A percentile compares a stretch with the other conserved stretches of the same genome.
Evolutionary conservation across 2,329 filamentous ascomycete genomes (phyloP).

Genomic region (Tolypocladium sp.): DNA sequence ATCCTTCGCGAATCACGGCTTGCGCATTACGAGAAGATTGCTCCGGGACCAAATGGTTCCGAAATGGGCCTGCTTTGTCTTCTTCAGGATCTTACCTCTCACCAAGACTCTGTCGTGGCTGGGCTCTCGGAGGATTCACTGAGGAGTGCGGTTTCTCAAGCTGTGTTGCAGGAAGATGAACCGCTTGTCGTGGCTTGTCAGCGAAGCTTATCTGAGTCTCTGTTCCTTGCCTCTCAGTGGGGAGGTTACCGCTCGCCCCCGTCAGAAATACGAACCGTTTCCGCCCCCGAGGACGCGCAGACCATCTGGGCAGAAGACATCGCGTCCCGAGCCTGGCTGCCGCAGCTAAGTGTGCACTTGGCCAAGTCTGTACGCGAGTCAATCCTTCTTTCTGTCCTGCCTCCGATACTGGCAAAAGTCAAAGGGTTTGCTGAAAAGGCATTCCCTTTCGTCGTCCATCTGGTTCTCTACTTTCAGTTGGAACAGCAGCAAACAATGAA

Average conservation of each 20-base stretch:
- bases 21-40: slow-evolving; percentile 36
- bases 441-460: slow-evolving; percentile 78
- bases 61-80: slow-evolving; percentile 54
- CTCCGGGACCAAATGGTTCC: slow-evolving; percentile 42
- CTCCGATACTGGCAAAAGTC: slow-evolving; percentile 55
- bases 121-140: slow-evolving; percentile 54
- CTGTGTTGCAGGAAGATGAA: slow-evolving; percentile 36
- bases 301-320: slow-evolving; percentile 27
- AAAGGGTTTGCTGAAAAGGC: slow-evolving; percentile 62
- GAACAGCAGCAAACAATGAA: slow-evolving; percentile 51
- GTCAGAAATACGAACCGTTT: slow-evolving; percentile 31
- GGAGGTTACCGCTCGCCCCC: slow-evolving; percentile 43
- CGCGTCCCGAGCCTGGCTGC: slow-evolving; percentile 47
- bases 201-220: slow-evolving; percentile 38
- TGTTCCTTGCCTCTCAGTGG: slow-evolving; percentile 50
- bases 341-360: slow-evolving; percentile 51
- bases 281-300: slow-evolving; percentile 7
- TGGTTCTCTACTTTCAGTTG: slow-evolving; percentile 64
- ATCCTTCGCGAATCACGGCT: slow-evolving; percentile 52
- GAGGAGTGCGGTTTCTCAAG: slow-evolving; percentile 46
- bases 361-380: slow-evolving; percentile 50
- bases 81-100: slow-evolving; percentile 52
- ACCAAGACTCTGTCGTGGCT: slow-evolving; percentile 43
- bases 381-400: slow-evolving; percentile 60
- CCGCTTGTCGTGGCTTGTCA: slow-evolving; percentile 40